phyloP scores from a whole-genome alignment of 176 grass and related monocot species.

The Avena sativa region DNA sequence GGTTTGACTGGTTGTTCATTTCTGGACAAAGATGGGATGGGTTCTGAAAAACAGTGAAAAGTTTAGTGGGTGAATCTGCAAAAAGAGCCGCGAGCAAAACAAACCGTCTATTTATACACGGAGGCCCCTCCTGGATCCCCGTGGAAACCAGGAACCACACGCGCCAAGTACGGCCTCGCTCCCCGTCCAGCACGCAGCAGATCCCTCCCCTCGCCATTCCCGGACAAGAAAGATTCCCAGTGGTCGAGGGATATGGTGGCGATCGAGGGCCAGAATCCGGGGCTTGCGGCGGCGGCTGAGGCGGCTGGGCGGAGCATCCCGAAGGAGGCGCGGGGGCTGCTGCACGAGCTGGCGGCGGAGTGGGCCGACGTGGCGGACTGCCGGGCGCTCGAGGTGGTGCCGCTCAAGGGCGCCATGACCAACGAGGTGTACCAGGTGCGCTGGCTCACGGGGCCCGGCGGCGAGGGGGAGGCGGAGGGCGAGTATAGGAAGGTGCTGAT shows the following conservation, averaged over 20 bases:
- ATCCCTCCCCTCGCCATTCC: constrained; percentile 40
- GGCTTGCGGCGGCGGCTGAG: background rate
- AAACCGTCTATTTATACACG: constrained; percentile 39
- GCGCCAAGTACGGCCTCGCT: constrained; percentile 25
- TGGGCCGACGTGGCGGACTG: constrained; percentile 64
- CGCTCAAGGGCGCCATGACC: constrained; percentile 78
- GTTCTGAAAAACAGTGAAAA: accelerated
- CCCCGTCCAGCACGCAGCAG: constrained; percentile 14
- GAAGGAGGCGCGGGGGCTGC: constrained; percentile 56
- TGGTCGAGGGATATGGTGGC: constrained; percentile 47
- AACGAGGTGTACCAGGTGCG: constrained; percentile 75
- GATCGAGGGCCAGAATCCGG: constrained; percentile 24
- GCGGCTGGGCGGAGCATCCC: constrained; percentile 47
- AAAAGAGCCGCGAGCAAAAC: constrained; percentile 11
- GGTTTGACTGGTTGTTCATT: background rate
- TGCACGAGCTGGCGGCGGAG: constrained; percentile 52
- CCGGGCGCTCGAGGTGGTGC: constrained; percentile 58
- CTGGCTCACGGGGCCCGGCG: constrained; percentile 39
- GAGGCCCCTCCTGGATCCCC: background rate
- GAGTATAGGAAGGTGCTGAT: constrained; percentile 60
- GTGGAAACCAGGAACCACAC: constrained; percentile 30
- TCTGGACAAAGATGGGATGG: background rate
- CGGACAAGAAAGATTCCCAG: constrained; percentile 39
- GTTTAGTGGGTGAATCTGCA: constrained; percentile 38
- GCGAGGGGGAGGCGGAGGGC: background rate